Evolutionary conservation across 192 early-diverging fungal genomes (phyloP).

Genomic region (Linnemannia zychae): DNA sequence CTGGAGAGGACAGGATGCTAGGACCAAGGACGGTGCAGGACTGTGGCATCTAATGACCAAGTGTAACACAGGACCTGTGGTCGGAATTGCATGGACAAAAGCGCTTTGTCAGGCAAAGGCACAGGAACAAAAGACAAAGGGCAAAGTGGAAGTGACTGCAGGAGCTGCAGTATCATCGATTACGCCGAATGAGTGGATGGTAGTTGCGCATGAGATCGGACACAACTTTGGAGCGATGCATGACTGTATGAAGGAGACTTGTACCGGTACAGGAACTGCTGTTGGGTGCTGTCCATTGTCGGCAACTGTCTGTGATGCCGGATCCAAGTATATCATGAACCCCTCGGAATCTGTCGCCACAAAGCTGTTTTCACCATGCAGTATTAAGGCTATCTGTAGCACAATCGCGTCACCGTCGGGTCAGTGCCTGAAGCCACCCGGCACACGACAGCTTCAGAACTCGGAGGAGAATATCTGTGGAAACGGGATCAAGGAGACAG

Average conservation of each 20-base stretch:
- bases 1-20: slow-evolving; percentile 80
- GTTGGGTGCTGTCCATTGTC: slow-evolving; percentile 82
- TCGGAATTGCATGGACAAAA: slow-evolving; percentile 91
- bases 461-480: slow-evolving; percentile 86
- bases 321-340: slow-evolving; percentile 79
- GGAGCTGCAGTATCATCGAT: slow-evolving; percentile 89
- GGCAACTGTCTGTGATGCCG: slow-evolving; percentile 73
- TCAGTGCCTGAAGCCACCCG: slow-evolving; percentile 49
- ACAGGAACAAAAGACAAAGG: slow-evolving; percentile 62
- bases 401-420: slow-evolving; percentile 19
- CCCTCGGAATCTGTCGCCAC: slow-evolving; percentile 75
- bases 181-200: slow-evolving; percentile 92
- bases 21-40: slow-evolving; percentile 78
- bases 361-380: slow-evolving; percentile 78
- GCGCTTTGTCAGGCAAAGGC: slow-evolving; percentile 75
- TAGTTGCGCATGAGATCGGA: slow-evolving; percentile 95
- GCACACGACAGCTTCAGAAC: slow-evolving; percentile 44
- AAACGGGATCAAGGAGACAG: slow-evolving; percentile 90
- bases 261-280: slow-evolving; percentile 63
- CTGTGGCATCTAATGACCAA: slow-evolving; percentile 96
- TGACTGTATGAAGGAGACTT: slow-evolving; percentile 83
- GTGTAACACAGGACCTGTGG: slow-evolving; percentile 81
- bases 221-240: slow-evolving; percentile 92
- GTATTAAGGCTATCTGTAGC: slow-evolving; percentile 68
- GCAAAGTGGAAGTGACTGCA: slow-evolving; percentile 71